phyloP scores from a whole-genome alignment of 257 asterid genomes.

The Lycium ferocissimum region DNA sequence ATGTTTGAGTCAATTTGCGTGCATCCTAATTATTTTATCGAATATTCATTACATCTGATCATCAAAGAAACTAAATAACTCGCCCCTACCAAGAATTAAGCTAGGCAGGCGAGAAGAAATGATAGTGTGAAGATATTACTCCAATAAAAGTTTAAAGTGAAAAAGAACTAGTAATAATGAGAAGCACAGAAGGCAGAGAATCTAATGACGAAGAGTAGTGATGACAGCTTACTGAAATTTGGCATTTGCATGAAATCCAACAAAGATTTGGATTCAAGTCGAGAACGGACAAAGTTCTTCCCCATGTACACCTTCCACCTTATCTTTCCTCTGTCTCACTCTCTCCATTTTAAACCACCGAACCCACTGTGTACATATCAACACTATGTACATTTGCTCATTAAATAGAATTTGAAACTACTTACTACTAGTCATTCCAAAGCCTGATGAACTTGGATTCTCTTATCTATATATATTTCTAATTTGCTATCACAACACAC shows the following conservation, averaged over 20 bases:
- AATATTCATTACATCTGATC: too few relatives aligned
- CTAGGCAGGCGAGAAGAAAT: background rate
- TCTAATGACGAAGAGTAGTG: conserved; percentile 25
- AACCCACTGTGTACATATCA: conserved; percentile 34
- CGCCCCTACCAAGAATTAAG: background rate
- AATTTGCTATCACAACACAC: background rate
- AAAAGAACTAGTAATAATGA: background rate
- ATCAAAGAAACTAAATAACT: background rate
- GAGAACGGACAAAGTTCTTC: conserved; percentile 41
- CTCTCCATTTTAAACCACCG: conserved; percentile 49
- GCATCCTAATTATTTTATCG: too few relatives aligned
- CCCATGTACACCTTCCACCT: conserved; percentile 51
- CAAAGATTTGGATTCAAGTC: conserved; percentile 41
- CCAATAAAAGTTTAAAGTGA: background rate
- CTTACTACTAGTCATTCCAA: background rate
- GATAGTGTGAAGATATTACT: background rate
- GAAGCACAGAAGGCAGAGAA: conserved; percentile 25
- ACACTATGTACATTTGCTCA: conserved; percentile 28
- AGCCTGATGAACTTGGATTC: background rate
- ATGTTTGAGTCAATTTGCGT: too few relatives aligned
- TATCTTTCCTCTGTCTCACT: conserved; percentile 47
- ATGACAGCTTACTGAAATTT: conserved; percentile 44
- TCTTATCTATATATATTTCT: background rate
- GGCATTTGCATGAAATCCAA: conserved; percentile 49
- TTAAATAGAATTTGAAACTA: conserved; percentile 20